Evolutionary conservation across 139 green algal species (phyloP).

Genomic region (Raphidocelis subcapitata): DNA sequence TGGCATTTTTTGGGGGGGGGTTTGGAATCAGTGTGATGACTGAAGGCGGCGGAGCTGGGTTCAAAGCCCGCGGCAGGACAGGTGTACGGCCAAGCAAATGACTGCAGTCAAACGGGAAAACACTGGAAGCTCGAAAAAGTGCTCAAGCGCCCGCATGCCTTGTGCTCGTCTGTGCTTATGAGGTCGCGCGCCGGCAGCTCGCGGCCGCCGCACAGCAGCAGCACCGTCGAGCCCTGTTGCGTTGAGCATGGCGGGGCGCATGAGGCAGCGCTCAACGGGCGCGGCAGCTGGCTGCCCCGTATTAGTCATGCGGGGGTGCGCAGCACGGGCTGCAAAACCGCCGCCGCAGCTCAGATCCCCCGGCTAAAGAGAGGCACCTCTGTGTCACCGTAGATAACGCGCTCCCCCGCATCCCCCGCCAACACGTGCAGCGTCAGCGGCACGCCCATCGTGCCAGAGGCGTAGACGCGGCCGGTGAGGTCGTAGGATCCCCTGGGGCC

Average conservation of each 20-base stretch:
- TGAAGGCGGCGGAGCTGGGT: too few species aligned
- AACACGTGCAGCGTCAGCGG: slow-evolving; percentile 57
- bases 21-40: too few species aligned
- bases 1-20: too few species aligned
- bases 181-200: slow-evolving; percentile 59
- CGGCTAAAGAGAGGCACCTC: slow-evolving; percentile 14
- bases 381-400: slow-evolving; percentile 69
- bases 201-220: slow-evolving; percentile 61
- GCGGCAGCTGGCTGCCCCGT: too few species aligned
- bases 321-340: too few species aligned
- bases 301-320: too few species aligned
- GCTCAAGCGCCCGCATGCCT: slow-evolving; percentile 8
- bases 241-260: too few species aligned
- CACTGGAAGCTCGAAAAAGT: background rate
- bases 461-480: slow-evolving; percentile 56
- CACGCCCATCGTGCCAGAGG: slow-evolving; percentile 62
- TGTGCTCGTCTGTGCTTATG: slow-evolving; percentile 62
- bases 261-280: too few species aligned
- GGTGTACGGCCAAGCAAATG: background rate
- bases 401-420: slow-evolving; percentile 38
- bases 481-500: slow-evolving; percentile 58
- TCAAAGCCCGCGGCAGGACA: too few species aligned
- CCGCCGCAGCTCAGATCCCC: too few species aligned
- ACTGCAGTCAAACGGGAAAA: too few species aligned
- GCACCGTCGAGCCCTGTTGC: slow-evolving; percentile 42